Conservation (phyloP, 140 eudicot genomes). For the Senecio squalidus region DNA sequence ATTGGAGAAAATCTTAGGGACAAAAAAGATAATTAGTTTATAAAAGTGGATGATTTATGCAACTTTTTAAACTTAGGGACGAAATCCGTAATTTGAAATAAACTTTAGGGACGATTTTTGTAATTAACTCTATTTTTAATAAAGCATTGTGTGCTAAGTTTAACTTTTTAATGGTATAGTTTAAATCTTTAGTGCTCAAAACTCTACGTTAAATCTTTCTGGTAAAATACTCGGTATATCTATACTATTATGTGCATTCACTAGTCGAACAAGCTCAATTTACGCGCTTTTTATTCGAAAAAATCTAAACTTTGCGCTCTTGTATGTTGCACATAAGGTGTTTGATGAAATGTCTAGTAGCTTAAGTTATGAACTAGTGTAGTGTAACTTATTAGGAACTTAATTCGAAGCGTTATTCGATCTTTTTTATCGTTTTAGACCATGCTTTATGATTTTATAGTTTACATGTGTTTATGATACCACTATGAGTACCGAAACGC, state of each 20-base stretch:
- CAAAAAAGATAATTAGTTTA: too few relatives aligned
- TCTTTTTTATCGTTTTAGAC: background rate
- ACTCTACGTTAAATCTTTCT: background rate
- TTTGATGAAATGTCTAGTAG: constrained; percentile 24
- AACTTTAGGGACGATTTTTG: too few relatives aligned
- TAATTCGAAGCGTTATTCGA: constrained; percentile 5
- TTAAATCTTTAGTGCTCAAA: background rate
- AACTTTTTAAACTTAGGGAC: too few relatives aligned
- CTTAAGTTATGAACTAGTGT: too few relatives aligned
- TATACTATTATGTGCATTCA: background rate
- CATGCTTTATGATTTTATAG: background rate
- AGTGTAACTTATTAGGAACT: background rate
- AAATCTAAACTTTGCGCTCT: background rate
- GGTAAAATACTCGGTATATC: background rate
- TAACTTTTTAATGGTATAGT: background rate
- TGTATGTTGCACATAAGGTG: constrained; percentile 16
- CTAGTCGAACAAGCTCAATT: background rate
- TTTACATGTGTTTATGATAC: background rate
- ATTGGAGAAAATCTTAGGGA: too few relatives aligned
- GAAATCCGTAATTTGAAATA: too few relatives aligned
- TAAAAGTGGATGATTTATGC: too few relatives aligned
- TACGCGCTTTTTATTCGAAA: background rate
- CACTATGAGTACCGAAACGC: background rate
- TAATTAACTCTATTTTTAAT: too few relatives aligned
- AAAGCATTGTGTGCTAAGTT: background rate